These are phyloP conservation scores for Pseudofabraea citricarpa DNA, from an alignment of 2,329 filamentous ascomycete genomes.

Conservation along the genomic window DNA sequence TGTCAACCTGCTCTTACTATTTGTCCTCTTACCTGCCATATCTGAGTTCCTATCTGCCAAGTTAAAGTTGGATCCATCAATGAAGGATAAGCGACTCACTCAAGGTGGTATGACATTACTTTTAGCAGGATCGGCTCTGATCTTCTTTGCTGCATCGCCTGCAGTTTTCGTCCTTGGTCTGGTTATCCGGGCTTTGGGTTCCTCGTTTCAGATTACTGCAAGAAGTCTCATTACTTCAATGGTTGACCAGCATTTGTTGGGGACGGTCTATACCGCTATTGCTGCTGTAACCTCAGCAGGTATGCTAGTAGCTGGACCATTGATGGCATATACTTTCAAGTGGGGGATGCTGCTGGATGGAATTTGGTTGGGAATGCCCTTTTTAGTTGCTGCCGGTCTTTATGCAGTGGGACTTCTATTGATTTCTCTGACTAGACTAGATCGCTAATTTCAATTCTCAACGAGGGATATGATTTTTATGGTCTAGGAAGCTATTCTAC, in stretches of 20 bases:
- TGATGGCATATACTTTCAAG: slow-evolving; percentile 42
- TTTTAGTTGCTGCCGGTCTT: slow-evolving; percentile 35
- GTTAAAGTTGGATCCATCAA: not conserved
- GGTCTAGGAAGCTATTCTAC: too few species aligned
- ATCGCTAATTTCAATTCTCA: too few species aligned
- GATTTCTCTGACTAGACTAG: too few species aligned
- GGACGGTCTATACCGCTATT: slow-evolving; percentile 48
- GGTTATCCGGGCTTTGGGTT: slow-evolving; percentile 37
- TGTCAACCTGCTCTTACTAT: not conserved
- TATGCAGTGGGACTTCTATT: too few species aligned
- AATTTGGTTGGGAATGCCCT: slow-evolving; percentile 45
- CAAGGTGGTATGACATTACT: slow-evolving; percentile 17
- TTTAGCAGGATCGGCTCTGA: slow-evolving; percentile 4
- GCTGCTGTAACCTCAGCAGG: slow-evolving; percentile 44
- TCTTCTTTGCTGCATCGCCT: slow-evolving; percentile 6
- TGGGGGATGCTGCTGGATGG: slow-evolving; percentile 41
- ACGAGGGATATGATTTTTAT: too few species aligned
- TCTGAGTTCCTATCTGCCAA: not conserved
- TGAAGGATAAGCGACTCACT: slow-evolving; percentile 16
- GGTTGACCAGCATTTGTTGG: slow-evolving; percentile 48
- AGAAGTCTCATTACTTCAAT: slow-evolving; percentile 48
- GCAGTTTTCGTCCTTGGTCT: slow-evolving; percentile 8
- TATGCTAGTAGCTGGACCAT: slow-evolving; percentile 40
- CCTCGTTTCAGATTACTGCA: slow-evolving; percentile 37
- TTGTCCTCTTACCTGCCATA: not conserved